These are phyloP conservation scores for Magnaporthales sp. DNA, from an alignment of 2,329 filamentous ascomycete genomes.

Conservation along the genomic window DNA sequence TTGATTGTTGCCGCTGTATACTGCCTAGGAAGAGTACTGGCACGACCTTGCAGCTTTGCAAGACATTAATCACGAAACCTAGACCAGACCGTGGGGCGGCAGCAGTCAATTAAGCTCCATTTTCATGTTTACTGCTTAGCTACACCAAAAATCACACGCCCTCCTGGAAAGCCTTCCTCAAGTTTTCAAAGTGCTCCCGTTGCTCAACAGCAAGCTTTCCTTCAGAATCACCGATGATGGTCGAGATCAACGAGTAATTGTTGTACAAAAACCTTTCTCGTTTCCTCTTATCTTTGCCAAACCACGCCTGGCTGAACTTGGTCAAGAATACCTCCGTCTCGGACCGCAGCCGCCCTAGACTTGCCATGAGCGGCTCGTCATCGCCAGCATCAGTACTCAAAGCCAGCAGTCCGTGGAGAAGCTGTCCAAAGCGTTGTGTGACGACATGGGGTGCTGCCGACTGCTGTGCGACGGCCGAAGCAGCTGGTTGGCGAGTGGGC, in stretches of 20 bases:
- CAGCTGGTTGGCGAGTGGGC: constrained; percentile 26
- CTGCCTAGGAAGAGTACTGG: background rate
- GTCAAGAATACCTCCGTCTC: constrained; percentile 80
- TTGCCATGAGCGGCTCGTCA: constrained; percentile 83
- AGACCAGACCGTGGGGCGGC: background rate
- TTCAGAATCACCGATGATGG: constrained; percentile 73
- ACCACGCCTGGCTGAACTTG: constrained; percentile 60
- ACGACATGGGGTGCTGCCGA: constrained; percentile 82
- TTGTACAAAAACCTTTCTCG: constrained; percentile 85
- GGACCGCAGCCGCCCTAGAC: constrained; percentile 63
- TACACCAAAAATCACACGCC: constrained; percentile 17
- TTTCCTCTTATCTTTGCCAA: constrained; percentile 68
- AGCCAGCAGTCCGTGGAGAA: constrained; percentile 74
- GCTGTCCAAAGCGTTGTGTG: constrained; percentile 91
- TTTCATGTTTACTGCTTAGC: background rate
- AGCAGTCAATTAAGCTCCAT: background rate
- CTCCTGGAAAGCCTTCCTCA: constrained; percentile 52
- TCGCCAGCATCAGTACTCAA: constrained; percentile 88
- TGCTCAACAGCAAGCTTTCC: constrained; percentile 70
- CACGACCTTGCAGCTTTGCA: background rate
- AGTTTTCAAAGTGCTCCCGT: constrained; percentile 61
- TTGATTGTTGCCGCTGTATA: background rate
- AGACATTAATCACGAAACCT: background rate
- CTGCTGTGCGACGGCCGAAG: constrained; percentile 39
- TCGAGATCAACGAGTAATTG: constrained; percentile 90